Conservation (phyloP, 2,329 filamentous ascomycete genomes). For the Colletotrichum phormii region DNA sequence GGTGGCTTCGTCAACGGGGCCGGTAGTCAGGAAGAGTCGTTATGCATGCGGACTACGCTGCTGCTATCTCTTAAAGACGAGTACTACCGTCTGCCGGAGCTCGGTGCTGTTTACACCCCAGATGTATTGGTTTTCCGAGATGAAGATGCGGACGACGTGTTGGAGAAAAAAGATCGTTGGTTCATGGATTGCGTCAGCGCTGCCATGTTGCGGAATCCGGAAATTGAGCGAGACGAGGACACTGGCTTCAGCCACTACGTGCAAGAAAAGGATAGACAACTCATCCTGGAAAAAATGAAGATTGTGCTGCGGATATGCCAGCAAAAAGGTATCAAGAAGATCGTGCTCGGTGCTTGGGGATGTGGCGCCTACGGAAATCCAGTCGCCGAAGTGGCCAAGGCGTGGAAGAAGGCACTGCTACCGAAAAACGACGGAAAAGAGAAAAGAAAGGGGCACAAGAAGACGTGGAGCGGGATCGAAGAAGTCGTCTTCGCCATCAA, state of each 20-base stretch:
- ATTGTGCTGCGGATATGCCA: constrained; percentile 65
- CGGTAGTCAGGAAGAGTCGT: constrained; percentile 69
- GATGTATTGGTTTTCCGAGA: constrained; percentile 70
- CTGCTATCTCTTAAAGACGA: constrained; percentile 67
- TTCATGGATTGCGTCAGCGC: constrained; percentile 70
- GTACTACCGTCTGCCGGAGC: constrained; percentile 70
- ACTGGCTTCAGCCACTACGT: constrained; percentile 51
- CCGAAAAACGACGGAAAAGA: constrained; percentile 34
- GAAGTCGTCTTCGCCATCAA: constrained; percentile 70
- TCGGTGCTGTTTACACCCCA: constrained; percentile 66
- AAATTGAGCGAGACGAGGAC: constrained; percentile 53
- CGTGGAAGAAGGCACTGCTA: constrained; percentile 56
- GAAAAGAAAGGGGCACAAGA: constrained; percentile 40
- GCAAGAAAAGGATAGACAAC: constrained; percentile 60
- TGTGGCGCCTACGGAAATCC: constrained; percentile 75
- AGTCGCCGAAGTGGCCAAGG: constrained; percentile 65
- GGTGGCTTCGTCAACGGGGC: constrained; percentile 71
- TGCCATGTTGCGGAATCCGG: constrained; percentile 69
- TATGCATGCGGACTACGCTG: constrained; percentile 71
- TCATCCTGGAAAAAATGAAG: constrained; percentile 66
- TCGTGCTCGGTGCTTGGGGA: constrained; percentile 74
- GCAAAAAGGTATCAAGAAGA: constrained; percentile 55
- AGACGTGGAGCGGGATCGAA: constrained; percentile 57
- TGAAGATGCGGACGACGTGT: constrained; percentile 47
- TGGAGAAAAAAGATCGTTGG: constrained; percentile 62